Percentiles rank a stretch among this genome's conserved stretches.
These are phyloP conservation scores for Bruguiera gymnorhiza DNA, from an alignment of 345 rosid species.

Conservation along the genomic window DNA sequence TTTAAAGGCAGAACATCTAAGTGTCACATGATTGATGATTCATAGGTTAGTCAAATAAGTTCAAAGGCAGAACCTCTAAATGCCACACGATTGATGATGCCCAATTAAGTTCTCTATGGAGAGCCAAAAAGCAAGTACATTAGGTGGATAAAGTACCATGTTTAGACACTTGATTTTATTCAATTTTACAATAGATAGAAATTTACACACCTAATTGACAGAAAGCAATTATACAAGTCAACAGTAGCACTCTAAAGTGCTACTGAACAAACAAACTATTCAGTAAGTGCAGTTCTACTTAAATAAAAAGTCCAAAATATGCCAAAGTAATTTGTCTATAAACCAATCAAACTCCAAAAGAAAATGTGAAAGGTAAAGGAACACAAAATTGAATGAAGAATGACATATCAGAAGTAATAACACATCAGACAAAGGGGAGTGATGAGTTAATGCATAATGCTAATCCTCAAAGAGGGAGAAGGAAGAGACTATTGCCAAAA, in stretches of 20 bases:
- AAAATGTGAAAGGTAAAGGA: background rate
- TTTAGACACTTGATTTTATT: background rate
- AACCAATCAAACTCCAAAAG: background rate
- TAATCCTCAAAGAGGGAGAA: background rate
- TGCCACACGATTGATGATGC: too few species aligned
- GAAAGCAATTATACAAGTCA: background rate
- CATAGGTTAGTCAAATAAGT: conserved; percentile 8
- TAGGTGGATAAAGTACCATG: conserved; percentile 10
- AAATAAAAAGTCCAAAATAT: background rate
- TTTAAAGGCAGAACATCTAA: background rate
- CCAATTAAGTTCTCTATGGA: background rate
- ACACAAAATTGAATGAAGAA: too few species aligned
- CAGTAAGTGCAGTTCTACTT: background rate
- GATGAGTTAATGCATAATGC: background rate
- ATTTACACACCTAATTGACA: background rate
- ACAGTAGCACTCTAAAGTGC: background rate
- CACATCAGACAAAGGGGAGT: background rate
- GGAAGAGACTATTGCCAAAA: background rate
- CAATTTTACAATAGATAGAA: conserved; percentile 4
- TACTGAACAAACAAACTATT: background rate
- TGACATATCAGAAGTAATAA: background rate
- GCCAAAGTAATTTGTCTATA: background rate
- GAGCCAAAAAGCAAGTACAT: conserved; percentile 10
- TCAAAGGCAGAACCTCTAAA: background rate
- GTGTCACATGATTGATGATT: too few species aligned